These are phyloP conservation scores for Paradendryphiella salina DNA, from an alignment of 2,329 filamentous ascomycete genomes.

Conservation along the genomic window DNA sequence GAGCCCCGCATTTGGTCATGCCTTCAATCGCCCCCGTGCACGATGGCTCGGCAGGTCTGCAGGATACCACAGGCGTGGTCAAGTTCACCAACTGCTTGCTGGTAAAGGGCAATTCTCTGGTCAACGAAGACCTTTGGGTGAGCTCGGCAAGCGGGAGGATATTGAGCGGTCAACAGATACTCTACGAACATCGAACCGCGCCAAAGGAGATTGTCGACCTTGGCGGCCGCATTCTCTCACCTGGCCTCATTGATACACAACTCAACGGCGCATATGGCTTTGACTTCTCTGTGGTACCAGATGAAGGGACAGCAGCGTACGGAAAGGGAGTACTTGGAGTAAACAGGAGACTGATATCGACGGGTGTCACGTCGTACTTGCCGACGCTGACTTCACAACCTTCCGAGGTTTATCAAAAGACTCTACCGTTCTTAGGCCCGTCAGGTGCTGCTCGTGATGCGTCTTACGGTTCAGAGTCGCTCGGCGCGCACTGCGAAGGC, in stretches of 20 bases:
- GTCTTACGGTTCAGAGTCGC: slow-evolving; percentile 75
- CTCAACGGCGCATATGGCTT: slow-evolving; percentile 92
- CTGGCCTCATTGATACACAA: slow-evolving; percentile 88
- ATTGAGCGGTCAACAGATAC: slow-evolving; percentile 66
- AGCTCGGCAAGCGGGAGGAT: slow-evolving; percentile 81
- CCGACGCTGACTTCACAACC: slow-evolving; percentile 83
- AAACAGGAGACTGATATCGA: slow-evolving; percentile 72
- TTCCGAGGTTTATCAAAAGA: slow-evolving; percentile 79
- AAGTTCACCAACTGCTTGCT: slow-evolving; percentile 89
- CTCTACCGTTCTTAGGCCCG: slow-evolving; percentile 76
- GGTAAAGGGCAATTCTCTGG: slow-evolving; percentile 67
- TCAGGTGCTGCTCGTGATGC: slow-evolving; percentile 64
- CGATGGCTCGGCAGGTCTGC: slow-evolving; percentile 38
- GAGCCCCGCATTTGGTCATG: slow-evolving; percentile 32
- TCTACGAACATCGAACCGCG: slow-evolving; percentile 68
- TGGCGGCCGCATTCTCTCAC: slow-evolving; percentile 77
- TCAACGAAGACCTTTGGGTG: slow-evolving; percentile 85
- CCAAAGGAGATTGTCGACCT: slow-evolving; percentile 80
- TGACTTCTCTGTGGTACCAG: slow-evolving; percentile 81
- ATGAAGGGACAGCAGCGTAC: slow-evolving; percentile 63
- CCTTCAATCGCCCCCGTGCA: slow-evolving; percentile 44
- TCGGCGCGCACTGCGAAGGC: slow-evolving; percentile 89
- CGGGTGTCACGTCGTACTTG: slow-evolving; percentile 84
- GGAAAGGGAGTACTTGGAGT: slow-evolving; percentile 71
- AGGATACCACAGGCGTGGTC: slow-evolving; percentile 61